Evolutionary conservation across 495 filamentous ascomycete species (phyloP).

Genomic region (Hypoxylon trugodes): DNA sequence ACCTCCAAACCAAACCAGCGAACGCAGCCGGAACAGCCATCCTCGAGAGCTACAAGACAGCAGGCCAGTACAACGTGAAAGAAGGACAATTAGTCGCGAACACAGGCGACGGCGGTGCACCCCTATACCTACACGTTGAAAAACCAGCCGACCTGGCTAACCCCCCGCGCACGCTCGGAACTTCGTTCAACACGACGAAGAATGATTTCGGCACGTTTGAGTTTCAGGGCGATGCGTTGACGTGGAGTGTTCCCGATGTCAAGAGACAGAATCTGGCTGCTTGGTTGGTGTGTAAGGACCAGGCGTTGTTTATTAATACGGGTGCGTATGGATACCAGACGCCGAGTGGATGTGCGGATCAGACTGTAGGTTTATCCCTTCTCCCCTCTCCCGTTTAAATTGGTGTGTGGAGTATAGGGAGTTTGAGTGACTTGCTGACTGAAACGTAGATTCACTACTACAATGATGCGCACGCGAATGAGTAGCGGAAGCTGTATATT

Average conservation of each 20-base stretch:
- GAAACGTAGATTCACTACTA: slow-evolving; percentile 57
- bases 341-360: slow-evolving; percentile 64
- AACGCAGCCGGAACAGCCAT: slow-evolving; percentile 59
- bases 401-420: background rate
- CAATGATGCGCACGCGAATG: slow-evolving; percentile 51
- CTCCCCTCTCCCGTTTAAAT: background rate
- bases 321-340: slow-evolving; percentile 67
- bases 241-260: slow-evolving; percentile 59
- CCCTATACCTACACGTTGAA: slow-evolving; percentile 57
- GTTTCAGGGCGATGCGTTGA: slow-evolving; percentile 64
- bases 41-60: slow-evolving; percentile 61
- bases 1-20: slow-evolving; percentile 64
- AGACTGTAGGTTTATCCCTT: slow-evolving; percentile 57
- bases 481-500: slow-evolving; percentile 13
- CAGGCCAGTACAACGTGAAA: slow-evolving; percentile 67
- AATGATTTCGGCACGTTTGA: slow-evolving; percentile 66
- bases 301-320: slow-evolving; percentile 66
- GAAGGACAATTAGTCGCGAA: slow-evolving; percentile 66
- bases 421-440: slow-evolving; percentile 14
- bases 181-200: slow-evolving; percentile 59
- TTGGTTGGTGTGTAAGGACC: slow-evolving; percentile 64
- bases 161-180: slow-evolving; percentile 52
- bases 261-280: slow-evolving; percentile 63
- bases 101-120: slow-evolving; percentile 45
- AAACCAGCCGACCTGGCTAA: slow-evolving; percentile 57